Conservation (phyloP, 1,284 basidiomycete species). For the Austroboletus niveus region DNA sequence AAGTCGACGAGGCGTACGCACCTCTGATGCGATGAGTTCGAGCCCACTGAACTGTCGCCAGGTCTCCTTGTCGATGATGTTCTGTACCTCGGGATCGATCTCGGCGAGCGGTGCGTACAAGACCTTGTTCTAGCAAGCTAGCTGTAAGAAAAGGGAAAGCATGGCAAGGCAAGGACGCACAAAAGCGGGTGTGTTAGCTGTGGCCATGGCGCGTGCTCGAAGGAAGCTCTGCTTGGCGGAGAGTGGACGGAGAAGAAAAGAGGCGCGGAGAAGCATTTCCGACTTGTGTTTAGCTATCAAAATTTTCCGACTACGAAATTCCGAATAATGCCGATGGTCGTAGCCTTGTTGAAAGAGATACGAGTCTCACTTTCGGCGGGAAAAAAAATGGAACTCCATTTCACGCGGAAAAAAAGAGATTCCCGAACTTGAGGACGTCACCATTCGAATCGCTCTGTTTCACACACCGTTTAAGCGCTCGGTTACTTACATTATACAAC, state of each 20-base stretch:
- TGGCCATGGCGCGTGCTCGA: constrained; percentile 54
- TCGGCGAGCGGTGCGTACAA: constrained; percentile 87
- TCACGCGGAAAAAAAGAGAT: neutral
- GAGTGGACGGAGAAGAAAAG: constrained; percentile 29
- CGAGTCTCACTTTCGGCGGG: neutral
- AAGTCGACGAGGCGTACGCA: constrained; percentile 28
- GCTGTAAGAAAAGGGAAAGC: too few relatives aligned
- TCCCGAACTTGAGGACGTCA: too few relatives aligned
- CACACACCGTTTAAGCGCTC: too few relatives aligned
- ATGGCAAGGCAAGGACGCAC: constrained; percentile 40
- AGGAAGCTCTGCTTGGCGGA: constrained; percentile 11
- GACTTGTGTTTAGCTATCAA: constrained; percentile 7
- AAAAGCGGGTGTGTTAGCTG: constrained; percentile 55
- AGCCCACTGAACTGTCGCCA: constrained; percentile 98
- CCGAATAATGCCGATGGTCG: constrained; percentile 24
- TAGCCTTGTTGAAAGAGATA: neutral
- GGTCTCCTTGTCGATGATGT: constrained; percentile 99
- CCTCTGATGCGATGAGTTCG: constrained; percentile 95
- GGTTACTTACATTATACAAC: too few relatives aligned
- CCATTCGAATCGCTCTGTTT: too few relatives aligned
- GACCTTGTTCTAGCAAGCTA: constrained; percentile 72
- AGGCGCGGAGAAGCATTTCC: constrained; percentile 28
- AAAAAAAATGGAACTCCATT: neutral
- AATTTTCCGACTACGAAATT: constrained; percentile 3
- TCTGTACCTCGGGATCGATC: constrained; percentile 92